Percentiles rank a stretch among this genome's conserved stretches.
These are phyloP conservation scores for Fusarium subtropicale DNA, from an alignment of 2,329 filamentous ascomycete species.

Conservation along the genomic window DNA sequence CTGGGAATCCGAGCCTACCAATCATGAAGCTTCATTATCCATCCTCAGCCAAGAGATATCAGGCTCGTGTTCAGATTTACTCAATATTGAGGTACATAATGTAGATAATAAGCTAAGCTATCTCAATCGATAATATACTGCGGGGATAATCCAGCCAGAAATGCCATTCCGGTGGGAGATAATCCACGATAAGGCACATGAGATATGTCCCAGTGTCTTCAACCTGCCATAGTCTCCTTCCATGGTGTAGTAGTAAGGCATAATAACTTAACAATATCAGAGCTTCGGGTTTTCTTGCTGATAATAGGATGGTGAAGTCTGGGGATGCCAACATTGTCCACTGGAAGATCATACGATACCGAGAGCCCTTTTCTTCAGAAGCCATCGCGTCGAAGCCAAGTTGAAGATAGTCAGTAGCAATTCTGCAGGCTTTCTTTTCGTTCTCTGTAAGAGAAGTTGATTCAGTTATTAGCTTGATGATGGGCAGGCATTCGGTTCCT, in stretches of 20 bases:
- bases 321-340: constrained; percentile 32
- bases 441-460: accelerated
- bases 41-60: neutral
- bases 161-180: constrained; percentile 25
- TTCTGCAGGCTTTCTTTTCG: neutral
- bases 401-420: constrained; percentile 11
- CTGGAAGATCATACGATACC: constrained; percentile 27
- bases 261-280: constrained; percentile 24
- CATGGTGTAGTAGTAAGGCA: constrained; percentile 24
- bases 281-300: neutral
- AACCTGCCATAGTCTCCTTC: constrained; percentile 25
- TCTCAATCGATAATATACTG: neutral
- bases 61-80: accelerated
- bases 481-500: neutral
- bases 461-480: neutral
- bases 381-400: constrained; percentile 22
- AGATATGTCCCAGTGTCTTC: constrained; percentile 18
- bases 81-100: neutral
- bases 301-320: constrained; percentile 5
- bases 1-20: neutral
- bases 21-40: accelerated
- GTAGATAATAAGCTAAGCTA: no score
- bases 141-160: constrained; percentile 19
- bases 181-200: constrained; percentile 7
- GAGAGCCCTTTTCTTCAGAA: neutral